Percentiles rank a stretch among this genome's conserved stretches.
phyloP scores from a whole-genome alignment of 345 rosid genomes.

The Linum trigynum region DNA sequence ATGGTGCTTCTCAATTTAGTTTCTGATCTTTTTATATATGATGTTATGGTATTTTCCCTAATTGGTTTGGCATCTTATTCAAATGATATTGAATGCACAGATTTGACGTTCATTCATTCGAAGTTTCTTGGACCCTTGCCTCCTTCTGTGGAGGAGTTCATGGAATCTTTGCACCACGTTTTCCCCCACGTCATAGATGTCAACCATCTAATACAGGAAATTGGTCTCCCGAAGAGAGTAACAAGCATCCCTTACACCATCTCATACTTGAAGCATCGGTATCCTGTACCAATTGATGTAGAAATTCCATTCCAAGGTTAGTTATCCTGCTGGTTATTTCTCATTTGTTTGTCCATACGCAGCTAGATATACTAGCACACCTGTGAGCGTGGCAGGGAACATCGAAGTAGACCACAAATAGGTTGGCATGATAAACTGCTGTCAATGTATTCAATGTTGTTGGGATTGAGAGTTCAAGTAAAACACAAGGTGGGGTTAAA shows the following conservation, averaged over 20 bases:
- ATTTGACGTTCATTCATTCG: constrained; percentile 64
- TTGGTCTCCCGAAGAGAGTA: constrained; percentile 36
- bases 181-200: constrained; percentile 69
- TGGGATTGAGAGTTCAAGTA: no score
- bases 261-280: constrained; percentile 46
- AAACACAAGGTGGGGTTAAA: no score
- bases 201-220: constrained; percentile 53
- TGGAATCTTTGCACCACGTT: constrained; percentile 32
- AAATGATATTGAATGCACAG: constrained; percentile 29
- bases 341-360: no score
- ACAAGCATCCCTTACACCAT: constrained; percentile 42
- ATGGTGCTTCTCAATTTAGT: constrained; percentile 44
- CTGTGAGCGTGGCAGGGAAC: no score
- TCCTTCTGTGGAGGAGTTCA: constrained; percentile 50
- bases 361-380: no score
- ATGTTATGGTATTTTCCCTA: constrained; percentile 5
- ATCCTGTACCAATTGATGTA: constrained; percentile 47
- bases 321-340: constrained; percentile 13
- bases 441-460: no score
- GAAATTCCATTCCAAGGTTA: constrained; percentile 62
- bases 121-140: constrained; percentile 79
- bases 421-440: no score
- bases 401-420: no score
- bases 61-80: constrained; percentile 7
- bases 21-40: constrained; percentile 5